These are phyloP conservation scores for Fusarium sp. DNA, from an alignment of 2,329 filamentous ascomycete genomes.

Conservation along the genomic window DNA sequence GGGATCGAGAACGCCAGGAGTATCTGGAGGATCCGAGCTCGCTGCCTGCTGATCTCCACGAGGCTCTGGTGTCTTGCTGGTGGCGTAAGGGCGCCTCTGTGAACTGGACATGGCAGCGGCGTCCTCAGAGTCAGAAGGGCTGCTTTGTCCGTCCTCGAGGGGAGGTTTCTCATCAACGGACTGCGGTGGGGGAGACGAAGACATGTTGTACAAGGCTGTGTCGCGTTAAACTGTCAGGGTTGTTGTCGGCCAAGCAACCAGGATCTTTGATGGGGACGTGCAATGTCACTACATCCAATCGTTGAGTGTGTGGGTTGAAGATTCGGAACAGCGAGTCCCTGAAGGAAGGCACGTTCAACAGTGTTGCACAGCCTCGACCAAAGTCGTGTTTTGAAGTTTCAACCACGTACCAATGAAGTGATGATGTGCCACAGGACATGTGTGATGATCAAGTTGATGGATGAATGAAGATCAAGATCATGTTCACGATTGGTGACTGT, in stretches of 20 bases:
- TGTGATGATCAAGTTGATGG: background rate
- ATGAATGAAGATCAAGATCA: background rate
- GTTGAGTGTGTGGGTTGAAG: background rate
- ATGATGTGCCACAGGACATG: background rate
- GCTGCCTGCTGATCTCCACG: slow-evolving; percentile 46
- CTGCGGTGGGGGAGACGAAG: slow-evolving; percentile 29
- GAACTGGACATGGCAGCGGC: slow-evolving; percentile 32
- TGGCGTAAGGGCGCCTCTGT: slow-evolving; percentile 31
- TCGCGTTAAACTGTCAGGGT: slow-evolving; percentile 20
- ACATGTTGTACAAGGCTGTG: slow-evolving; percentile 27
- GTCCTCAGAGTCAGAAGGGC: slow-evolving; percentile 21
- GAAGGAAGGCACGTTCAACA: background rate
- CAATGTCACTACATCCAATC: background rate
- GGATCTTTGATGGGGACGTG: slow-evolving; percentile 18
- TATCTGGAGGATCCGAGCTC: slow-evolving; percentile 55
- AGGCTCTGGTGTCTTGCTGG: slow-evolving; percentile 53
- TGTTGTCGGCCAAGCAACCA: slow-evolving; percentile 38
- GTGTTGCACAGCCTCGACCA: background rate
- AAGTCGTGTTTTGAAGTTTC: background rate
- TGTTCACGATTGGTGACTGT: background rate
- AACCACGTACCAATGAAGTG: background rate
- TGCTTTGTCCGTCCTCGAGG: slow-evolving; percentile 17
- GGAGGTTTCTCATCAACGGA: slow-evolving; percentile 29
- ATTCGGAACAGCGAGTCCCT: background rate
- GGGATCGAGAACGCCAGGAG: slow-evolving; percentile 61